Evolutionary conservation across 2,329 filamentous ascomycete genomes (phyloP).

Genomic region (Thermothelomyces thermophilus): DNA sequence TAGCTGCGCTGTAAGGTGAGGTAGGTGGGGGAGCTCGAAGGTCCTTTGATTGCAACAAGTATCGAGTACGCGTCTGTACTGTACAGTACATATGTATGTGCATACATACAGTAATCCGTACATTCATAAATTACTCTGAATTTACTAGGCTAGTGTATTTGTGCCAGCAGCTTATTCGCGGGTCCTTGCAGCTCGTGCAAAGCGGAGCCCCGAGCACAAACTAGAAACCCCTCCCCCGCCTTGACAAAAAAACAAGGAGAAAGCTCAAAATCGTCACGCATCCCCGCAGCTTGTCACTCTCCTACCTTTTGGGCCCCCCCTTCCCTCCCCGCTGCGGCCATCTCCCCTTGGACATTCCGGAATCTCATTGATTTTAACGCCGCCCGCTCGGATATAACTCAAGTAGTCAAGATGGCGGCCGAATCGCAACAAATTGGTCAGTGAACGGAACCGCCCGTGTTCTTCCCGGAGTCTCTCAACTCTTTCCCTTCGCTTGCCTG

Average conservation of each 20-base stretch:
- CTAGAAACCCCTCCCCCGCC: conserved; percentile 28
- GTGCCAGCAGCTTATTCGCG: neutral
- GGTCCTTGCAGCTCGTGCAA: conserved; percentile 13
- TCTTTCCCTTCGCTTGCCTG: neutral
- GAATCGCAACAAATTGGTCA: conserved; percentile 35
- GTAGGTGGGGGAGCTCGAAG: too few relatives aligned
- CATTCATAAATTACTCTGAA: too few relatives aligned
- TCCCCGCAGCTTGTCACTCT: conserved; percentile 17
- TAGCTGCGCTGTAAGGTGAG: too few relatives aligned
- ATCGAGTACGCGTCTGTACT: too few relatives aligned
- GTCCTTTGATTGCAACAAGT: too few relatives aligned
- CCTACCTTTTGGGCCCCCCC: conserved; percentile 7
- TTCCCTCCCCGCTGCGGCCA: conserved; percentile 6
- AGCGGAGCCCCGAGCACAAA: conserved; percentile 20
- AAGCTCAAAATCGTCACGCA: conserved; percentile 24
- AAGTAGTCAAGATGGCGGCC: conserved; percentile 32
- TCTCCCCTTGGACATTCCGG: neutral
- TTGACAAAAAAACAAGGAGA: conserved; percentile 24
- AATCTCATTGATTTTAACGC: neutral
- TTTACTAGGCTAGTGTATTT: too few relatives aligned
- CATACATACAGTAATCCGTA: too few relatives aligned
- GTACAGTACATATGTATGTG: too few relatives aligned
- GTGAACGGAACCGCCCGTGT: conserved; percentile 19
- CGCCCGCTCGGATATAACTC: conserved; percentile 5
- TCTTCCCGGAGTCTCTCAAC: neutral